Evolutionary conservation across 441 rosid species (phyloP).

Genomic region (Melastoma candidum): DNA sequence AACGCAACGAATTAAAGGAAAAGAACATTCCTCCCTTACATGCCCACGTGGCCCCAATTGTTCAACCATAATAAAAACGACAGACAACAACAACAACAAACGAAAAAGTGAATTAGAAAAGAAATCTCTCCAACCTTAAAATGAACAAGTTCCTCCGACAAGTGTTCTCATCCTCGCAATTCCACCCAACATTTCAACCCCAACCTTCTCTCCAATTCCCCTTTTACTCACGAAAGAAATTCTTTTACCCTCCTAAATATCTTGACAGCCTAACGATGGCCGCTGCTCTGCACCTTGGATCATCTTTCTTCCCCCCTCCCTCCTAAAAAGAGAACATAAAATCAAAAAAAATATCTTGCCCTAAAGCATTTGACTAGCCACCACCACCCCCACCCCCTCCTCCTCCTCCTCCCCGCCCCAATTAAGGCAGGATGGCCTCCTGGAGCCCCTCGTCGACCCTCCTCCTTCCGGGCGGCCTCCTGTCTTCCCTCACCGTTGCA

Average conservation of each 20-base stretch:
- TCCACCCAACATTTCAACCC: neutral
- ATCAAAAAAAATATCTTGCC: neutral
- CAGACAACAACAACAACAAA: too few species aligned
- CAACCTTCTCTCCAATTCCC: neutral
- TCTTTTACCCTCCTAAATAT: neutral
- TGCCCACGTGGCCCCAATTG: too few species aligned
- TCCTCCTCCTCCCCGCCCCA: conserved; percentile 2
- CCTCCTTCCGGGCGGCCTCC: conserved; percentile 38
- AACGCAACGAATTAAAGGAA: too few species aligned
- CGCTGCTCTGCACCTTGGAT: conserved; percentile 10
- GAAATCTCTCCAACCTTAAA: neutral
- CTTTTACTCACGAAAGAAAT: neutral
- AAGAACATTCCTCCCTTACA: too few species aligned
- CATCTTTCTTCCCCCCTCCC: conserved; percentile 11
- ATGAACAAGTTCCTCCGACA: conserved; percentile 7
- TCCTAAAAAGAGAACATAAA: neutral
- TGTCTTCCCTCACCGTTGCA: conserved; percentile 24
- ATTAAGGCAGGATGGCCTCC: conserved; percentile 58
- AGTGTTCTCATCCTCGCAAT: conserved; percentile 10
- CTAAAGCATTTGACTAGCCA: too few species aligned
- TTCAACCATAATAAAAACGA: too few species aligned
- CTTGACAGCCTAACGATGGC: conserved; percentile 34
- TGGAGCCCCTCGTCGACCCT: conserved; percentile 10
- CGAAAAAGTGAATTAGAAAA: too few species aligned
- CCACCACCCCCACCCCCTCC: neutral